A percentile compares a stretch with the other conserved stretches of the same genome.
These are phyloP conservation scores for Ascochyta fabae DNA, from an alignment of 2,329 filamentous ascomycete genomes.

Conservation along the genomic window DNA sequence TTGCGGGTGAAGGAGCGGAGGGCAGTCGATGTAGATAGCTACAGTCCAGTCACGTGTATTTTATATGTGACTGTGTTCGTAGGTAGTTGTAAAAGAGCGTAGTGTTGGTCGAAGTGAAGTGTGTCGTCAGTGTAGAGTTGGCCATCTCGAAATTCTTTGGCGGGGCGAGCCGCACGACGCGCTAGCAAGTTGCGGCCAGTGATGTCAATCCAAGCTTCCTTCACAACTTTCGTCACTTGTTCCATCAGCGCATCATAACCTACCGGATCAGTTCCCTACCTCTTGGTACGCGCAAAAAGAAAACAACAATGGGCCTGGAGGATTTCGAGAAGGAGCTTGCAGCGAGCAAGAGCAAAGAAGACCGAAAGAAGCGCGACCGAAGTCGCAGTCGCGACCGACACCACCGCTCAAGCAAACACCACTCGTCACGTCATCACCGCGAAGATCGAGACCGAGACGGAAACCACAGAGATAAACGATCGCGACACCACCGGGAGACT, in stretches of 20 bases:
- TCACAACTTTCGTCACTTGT: conserved; percentile 8
- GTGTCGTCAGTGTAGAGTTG: conserved; percentile 6
- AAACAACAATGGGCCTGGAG: conserved; percentile 62
- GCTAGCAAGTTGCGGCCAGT: conserved; percentile 25
- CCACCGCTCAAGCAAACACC: conserved; percentile 48
- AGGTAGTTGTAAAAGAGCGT: conserved; percentile 10
- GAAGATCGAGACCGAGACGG: conserved; percentile 57
- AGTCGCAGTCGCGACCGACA: conserved; percentile 51
- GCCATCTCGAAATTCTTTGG: conserved; percentile 42
- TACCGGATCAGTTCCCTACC: too few species aligned
- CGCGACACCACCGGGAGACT: conserved; percentile 59
- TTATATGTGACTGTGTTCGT: not conserved
- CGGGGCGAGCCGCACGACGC: conserved; percentile 27
- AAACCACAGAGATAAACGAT: conserved; percentile 68
- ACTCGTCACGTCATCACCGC: conserved; percentile 52
- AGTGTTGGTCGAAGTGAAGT: conserved; percentile 5
- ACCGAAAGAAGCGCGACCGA: conserved; percentile 54
- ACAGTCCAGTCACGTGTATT: not conserved
- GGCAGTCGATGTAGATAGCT: not conserved
- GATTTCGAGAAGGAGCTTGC: conserved; percentile 82
- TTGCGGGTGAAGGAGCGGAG: not conserved
- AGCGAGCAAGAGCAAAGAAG: conserved; percentile 65
- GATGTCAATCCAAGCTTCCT: conserved; percentile 31
- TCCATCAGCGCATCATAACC: conserved; percentile 52
- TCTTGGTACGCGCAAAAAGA: not conserved